A percentile compares a stretch with the other conserved stretches of the same genome.
These are phyloP conservation scores for Ophiostoma angusticollis DNA, from an alignment of 2,329 filamentous ascomycete species.

Conservation along the genomic window DNA sequence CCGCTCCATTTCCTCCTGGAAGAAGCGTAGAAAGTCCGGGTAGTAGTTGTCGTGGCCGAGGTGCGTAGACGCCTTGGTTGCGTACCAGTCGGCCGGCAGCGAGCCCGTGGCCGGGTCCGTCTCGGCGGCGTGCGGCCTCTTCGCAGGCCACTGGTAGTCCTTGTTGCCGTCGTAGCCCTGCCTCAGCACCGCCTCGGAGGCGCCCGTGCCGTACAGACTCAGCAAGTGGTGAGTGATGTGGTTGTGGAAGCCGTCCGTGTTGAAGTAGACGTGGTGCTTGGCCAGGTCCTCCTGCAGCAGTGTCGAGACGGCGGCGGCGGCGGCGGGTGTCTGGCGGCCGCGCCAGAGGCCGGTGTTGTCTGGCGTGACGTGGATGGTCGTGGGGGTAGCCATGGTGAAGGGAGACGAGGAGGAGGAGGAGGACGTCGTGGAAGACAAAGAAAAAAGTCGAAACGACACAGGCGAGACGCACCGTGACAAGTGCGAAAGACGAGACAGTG, in stretches of 20 bases:
- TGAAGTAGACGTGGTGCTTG: conserved; percentile 71
- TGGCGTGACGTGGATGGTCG: conserved; percentile 33
- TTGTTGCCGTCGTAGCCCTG: conserved; percentile 52
- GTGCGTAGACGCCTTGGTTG: conserved; percentile 35
- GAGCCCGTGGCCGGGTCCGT: conserved; percentile 24
- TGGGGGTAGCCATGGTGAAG: conserved; percentile 31
- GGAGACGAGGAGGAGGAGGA: neutral
- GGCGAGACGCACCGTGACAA: too few species aligned
- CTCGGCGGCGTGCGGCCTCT: conserved; percentile 29
- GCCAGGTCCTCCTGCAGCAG: conserved; percentile 67
- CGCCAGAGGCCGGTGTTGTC: conserved; percentile 38
- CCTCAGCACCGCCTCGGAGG: conserved; percentile 45
- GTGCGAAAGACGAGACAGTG: too few species aligned
- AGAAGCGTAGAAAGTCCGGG: conserved; percentile 63
- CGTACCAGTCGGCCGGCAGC: conserved; percentile 31
- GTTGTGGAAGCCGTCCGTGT: conserved; percentile 62
- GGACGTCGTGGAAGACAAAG: neutral
- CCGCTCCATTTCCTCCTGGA: conserved; percentile 55
- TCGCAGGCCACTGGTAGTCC: conserved; percentile 49
- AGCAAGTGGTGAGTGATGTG: conserved; percentile 69
- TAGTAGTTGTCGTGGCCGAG: conserved; percentile 54
- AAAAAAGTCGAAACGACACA: too few species aligned
- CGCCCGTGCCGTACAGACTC: conserved; percentile 63
- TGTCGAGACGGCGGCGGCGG: conserved; percentile 49
- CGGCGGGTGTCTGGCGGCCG: conserved; percentile 37